These are phyloP conservation scores for Phlyctochytrium arcticum DNA, from an alignment of 192 early-diverging fungal species.

Conservation along the genomic window DNA sequence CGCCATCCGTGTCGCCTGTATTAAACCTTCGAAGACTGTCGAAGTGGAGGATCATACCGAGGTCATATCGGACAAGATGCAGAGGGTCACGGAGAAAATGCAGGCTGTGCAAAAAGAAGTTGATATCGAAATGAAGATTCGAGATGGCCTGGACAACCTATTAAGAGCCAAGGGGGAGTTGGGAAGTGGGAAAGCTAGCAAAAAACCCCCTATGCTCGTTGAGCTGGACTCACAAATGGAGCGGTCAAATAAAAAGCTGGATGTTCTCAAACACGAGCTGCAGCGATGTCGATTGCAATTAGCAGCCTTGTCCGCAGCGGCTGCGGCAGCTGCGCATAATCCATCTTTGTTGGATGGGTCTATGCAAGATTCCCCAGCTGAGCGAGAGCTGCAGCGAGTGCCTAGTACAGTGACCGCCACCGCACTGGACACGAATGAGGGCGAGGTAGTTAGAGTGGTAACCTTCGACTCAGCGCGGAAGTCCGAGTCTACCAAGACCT, in stretches of 20 bases:
- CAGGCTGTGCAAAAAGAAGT: constrained; percentile 47
- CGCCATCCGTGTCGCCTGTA: constrained; percentile 34
- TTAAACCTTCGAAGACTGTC: constrained; percentile 23
- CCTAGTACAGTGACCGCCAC: not conserved
- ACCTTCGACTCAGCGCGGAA: constrained; percentile 29
- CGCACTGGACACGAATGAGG: constrained; percentile 4
- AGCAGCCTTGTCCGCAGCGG: constrained; percentile 23
- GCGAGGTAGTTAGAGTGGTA: constrained; percentile 36
- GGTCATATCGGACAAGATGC: constrained; percentile 39
- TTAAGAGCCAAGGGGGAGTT: constrained; percentile 31
- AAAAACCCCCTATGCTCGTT: constrained; percentile 12
- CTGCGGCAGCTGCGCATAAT: constrained; percentile 12
- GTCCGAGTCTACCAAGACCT: constrained; percentile 31
- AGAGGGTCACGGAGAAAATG: constrained; percentile 43
- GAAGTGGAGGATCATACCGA: constrained; percentile 30
- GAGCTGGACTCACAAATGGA: constrained; percentile 41
- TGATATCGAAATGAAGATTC: constrained; percentile 56
- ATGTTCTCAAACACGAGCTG: constrained; percentile 46
- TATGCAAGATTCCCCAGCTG: not conserved
- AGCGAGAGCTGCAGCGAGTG: constrained; percentile 1
- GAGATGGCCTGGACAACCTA: constrained; percentile 48
- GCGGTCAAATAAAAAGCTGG: constrained; percentile 31
- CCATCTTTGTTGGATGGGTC: not conserved
- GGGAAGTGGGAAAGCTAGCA: not conserved
- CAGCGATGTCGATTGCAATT: constrained; percentile 42